phyloP scores from a whole-genome alignment of 164 flowering plant genomes.

The Stephania japonica region DNA sequence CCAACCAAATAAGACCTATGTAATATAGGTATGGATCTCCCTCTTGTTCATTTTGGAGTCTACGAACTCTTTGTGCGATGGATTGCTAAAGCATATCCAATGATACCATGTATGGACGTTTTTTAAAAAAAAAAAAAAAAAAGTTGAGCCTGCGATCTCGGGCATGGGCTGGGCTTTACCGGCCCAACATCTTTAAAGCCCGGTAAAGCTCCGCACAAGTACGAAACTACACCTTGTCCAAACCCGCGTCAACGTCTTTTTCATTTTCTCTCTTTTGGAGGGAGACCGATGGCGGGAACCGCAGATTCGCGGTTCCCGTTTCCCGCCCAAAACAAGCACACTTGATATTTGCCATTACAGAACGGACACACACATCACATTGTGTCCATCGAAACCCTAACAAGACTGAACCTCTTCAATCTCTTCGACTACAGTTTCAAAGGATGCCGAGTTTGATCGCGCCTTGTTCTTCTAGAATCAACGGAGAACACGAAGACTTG shows the following conservation, averaged over 20 bases:
- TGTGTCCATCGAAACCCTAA: neutral
- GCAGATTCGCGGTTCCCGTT: neutral
- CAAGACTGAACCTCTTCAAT: neutral
- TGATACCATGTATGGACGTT: too few relatives aligned
- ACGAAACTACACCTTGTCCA: too few relatives aligned
- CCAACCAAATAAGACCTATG: too few relatives aligned
- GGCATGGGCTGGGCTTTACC: too few relatives aligned
- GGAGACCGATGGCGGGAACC: slow-evolving; percentile 11
- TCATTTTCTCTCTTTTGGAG: neutral
- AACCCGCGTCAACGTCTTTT: neutral
- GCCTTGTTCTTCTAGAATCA: slow-evolving; percentile 4
- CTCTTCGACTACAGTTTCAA: neutral
- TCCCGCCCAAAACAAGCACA: slow-evolving; percentile 14
- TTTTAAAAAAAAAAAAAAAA: too few relatives aligned
- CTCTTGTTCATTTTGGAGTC: too few relatives aligned
- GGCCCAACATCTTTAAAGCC: too few relatives aligned
- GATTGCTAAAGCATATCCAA: too few relatives aligned
- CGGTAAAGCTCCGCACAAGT: too few relatives aligned
- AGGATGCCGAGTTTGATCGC: slow-evolving; percentile 27
- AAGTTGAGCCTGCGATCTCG: too few relatives aligned
- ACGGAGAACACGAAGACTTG: neutral
- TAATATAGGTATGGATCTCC: too few relatives aligned
- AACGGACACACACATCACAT: neutral
- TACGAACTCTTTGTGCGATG: too few relatives aligned
- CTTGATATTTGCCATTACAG: neutral